phyloP scores from a whole-genome alignment of 2,329 filamentous ascomycete genomes.

The Cercospora sp. region DNA sequence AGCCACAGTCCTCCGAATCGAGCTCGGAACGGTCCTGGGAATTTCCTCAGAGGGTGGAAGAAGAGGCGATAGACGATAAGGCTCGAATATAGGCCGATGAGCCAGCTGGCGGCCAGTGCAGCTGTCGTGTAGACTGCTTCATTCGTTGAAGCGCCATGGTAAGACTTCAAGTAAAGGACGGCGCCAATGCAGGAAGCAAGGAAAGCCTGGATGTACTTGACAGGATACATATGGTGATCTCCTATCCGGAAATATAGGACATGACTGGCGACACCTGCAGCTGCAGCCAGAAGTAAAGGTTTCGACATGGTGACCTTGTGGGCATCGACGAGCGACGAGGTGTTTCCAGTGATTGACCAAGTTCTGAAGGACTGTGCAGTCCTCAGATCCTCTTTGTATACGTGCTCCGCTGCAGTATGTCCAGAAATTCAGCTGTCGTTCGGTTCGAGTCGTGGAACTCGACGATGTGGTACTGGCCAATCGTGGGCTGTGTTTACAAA shows the following conservation, averaged over 20 bases:
- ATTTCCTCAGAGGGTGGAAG: slow-evolving; percentile 36
- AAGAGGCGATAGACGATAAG: slow-evolving; percentile 41
- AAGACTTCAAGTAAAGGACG: slow-evolving; percentile 18
- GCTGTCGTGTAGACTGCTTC: slow-evolving; percentile 17
- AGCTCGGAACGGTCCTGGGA: slow-evolving; percentile 40
- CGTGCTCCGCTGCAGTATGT: neutral
- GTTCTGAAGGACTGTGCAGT: neutral
- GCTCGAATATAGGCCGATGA: slow-evolving; percentile 35
- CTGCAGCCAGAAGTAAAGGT: slow-evolving; percentile 9
- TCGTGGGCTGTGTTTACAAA: neutral
- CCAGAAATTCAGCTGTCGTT: neutral
- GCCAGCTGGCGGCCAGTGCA: slow-evolving; percentile 23
- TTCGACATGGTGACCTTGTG: slow-evolving; percentile 3
- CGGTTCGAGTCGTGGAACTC: neutral
- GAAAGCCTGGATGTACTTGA: slow-evolving; percentile 26
- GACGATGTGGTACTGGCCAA: neutral
- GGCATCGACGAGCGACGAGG: neutral
- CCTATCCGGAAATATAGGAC: slow-evolving; percentile 31
- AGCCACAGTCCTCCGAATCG: slow-evolving; percentile 40
- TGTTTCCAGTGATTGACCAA: neutral
- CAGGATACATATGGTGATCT: slow-evolving; percentile 33
- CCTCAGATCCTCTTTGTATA: neutral
- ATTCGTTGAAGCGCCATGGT: slow-evolving; percentile 2
- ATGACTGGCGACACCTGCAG: slow-evolving; percentile 28
- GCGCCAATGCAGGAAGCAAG: slow-evolving; percentile 14